A percentile compares a stretch with the other conserved stretches of the same genome.
Conservation (phyloP, 2,329 filamentous ascomycete species). For the Cordyceps cateniannulata region DNA sequence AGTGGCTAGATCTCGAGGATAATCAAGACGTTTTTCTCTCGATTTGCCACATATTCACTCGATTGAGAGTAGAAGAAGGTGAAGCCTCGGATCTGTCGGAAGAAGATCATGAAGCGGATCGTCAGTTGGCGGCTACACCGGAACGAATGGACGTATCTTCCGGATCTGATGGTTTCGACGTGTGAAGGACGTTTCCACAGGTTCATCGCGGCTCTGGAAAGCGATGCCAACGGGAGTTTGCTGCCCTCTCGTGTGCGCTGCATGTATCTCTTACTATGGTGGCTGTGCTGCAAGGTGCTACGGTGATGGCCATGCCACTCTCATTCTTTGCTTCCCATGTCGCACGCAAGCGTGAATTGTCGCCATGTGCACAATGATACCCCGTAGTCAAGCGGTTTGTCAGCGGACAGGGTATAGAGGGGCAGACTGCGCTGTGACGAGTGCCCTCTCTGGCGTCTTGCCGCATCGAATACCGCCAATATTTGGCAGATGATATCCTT, state of each 20-base stretch:
- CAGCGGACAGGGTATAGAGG: neutral
- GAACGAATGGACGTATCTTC: neutral
- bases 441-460: too few species aligned
- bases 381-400: neutral
- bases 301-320: neutral
- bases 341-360: neutral
- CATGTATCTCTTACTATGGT: neutral
- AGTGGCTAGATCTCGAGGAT: conserved; percentile 1
- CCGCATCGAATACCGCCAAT: too few species aligned
- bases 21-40: neutral
- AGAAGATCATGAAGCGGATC: neutral
- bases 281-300: neutral
- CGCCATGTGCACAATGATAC: neutral
- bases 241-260: neutral
- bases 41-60: neutral
- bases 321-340: neutral
- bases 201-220: neutral
- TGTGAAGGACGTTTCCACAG: neutral
- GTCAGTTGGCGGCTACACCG: neutral
- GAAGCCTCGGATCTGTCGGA: neutral
- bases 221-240: neutral
- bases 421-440: too few species aligned
- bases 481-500: too few species aligned
- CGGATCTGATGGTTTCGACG: neutral
- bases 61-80: neutral